Base-by-base conservation (phyloP, 345 rosid species). In the Lepidium aucheri region DNA sequence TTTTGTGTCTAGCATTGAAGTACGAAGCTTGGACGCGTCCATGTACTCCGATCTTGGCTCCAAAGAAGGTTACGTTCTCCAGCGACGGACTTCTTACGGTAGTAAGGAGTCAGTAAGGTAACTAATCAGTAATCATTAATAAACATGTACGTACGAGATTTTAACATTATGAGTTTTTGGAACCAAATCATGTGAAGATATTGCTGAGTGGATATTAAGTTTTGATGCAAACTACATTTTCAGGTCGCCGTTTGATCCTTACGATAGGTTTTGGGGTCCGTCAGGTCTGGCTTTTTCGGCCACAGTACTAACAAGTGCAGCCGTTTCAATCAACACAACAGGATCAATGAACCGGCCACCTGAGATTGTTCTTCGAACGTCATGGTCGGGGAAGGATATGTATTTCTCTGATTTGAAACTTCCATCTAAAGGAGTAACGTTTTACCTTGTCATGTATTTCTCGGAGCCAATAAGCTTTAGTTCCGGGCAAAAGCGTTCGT, bases 1-100 rank as follows among this genome's bases (percentile, higher is more conserved):
- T 4, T 62, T 70, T 63, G 67, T 70, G 18, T 62, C 69, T 18
- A 16, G 63, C 30, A 70, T 70, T 35, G 75, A 70, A 70, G 69
- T 70, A 18, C 28, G 68, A 28, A 61, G 38, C 12, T 44, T 70
- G 63, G 69, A 63, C 22, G 49, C 14, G 22, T 61, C 62, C 13
- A 70, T 70, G 69, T 61, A 70, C 56, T 42, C 55, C 2, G 50
- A 53, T 70, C 63, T 70, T 53, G 75, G 69, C 12, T 34, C 69
- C 4, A 62, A 62, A 13, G 62, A 70, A 53, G 69, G 68, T 32
- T 70, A 33, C 38, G 9, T 70, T 4, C 61, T 61, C 55, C 60
- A 28, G 10, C 61, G 32, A 62, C 51, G 75, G 0, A 53, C 10
- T 9, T 49, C 75, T 16, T 62, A 53, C 22, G 69, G 74, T 42